Evolutionary conservation across 2,329 filamentous ascomycete species (phyloP).

Genomic region (Cladosporium colombiae): DNA sequence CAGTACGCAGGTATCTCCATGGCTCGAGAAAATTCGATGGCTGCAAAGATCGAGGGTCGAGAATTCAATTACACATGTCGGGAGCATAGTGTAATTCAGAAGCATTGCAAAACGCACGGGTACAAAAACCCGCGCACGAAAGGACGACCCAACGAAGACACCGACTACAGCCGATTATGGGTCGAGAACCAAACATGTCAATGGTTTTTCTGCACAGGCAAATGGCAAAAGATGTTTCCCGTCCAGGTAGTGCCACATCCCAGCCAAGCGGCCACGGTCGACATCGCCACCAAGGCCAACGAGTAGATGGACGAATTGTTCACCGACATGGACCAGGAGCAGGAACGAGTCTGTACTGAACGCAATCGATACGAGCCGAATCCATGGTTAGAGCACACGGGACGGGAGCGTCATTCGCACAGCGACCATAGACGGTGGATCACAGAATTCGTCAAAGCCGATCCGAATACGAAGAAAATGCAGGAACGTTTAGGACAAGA

Average conservation of each 20-base stretch:
- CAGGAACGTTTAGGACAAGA: slow-evolving; percentile 4
- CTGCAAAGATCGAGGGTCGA: neutral
- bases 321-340: slow-evolving; percentile 9
- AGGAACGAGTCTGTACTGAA: slow-evolving; percentile 7
- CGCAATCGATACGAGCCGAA: slow-evolving; percentile 14
- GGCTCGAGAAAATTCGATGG: no score
- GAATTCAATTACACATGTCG: slow-evolving; percentile 16
- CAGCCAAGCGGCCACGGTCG: slow-evolving; percentile 7
- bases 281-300: slow-evolving; percentile 5
- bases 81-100: slow-evolving; percentile 2
- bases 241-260: slow-evolving; percentile 5
- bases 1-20: neutral
- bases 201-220: slow-evolving; percentile 3
- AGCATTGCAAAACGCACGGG: slow-evolving; percentile 6
- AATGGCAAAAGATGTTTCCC: slow-evolving; percentile 8
- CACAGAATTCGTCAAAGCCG: slow-evolving; percentile 10
- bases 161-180: neutral
- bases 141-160: slow-evolving; percentile 9
- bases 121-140: slow-evolving; percentile 1
- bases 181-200: slow-evolving; percentile 14
- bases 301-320: slow-evolving; percentile 10
- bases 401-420: slow-evolving; percentile 11
- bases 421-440: slow-evolving; percentile 4
- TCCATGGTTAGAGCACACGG: slow-evolving; percentile 15
- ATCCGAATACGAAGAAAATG: slow-evolving; percentile 7